Evolutionary conservation across 768 basidiomycete genomes (phyloP), one percentile per base, ranked within the genome.

Genomic region (Terana coerulea): DNA sequence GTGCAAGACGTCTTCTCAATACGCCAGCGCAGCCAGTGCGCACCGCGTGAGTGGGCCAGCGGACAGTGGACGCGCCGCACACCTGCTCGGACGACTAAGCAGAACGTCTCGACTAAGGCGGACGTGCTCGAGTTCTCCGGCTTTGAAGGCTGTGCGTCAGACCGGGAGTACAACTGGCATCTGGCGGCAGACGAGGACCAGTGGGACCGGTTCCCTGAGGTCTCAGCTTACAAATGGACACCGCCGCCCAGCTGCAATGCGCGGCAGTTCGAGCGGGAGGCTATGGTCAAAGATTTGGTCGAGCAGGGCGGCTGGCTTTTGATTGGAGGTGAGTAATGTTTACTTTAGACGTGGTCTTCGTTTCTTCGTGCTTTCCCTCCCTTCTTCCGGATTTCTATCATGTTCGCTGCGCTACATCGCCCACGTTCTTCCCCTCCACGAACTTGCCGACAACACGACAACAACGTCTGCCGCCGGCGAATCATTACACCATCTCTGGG

Each of bases 261-360:
- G 28, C 66, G 67, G 10, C 69, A 71, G 11, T 66, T 81, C 50
- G 61, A 72, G 47, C 61, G 67, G 14, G 72, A 69, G 33, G 66
- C 65, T 9, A 66, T 87, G 41, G 70, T 87, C 36, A 70, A 66
- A 51, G 75, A 83, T 54, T 65, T 87, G 61, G 83, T 84, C 12
- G 77, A 84, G 60, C 70, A 78, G n/a, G 85, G 84, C 11, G 85
- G 85, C 2, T 87, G 85, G 85, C 68, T 86, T 14, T 58, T 87
- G 6, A 62, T 86, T 6, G 85, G 85, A 25, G 82, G 82, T 82
- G 60, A 51, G 75, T 66, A 59, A 49, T 12, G 37, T 24, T n/a
- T 25, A n/a, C n/a, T n/a, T n/a, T n/a, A n/a, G n/a, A n/a, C n/a
- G n/a, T n/a, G n/a, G n/a, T n/a, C n/a, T n/a, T n/a, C n/a, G n/a